phyloP scores from a whole-genome alignment of 805 yeast species.

The Candida nanaspora region DNA sequence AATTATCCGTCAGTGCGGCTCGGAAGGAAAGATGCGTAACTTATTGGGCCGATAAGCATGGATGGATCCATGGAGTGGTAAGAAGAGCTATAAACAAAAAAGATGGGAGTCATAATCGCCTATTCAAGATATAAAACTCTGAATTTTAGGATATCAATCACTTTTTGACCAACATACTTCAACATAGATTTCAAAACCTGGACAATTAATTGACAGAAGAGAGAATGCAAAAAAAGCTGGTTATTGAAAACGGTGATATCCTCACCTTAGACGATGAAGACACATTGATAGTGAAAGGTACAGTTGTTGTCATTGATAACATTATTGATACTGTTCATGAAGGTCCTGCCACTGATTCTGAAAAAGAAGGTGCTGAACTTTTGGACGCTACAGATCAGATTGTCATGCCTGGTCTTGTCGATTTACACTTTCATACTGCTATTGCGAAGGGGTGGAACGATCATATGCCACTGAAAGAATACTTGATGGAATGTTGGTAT shows the following conservation, averaged over 20 bases:
- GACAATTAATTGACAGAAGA: no score
- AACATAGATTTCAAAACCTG: no score
- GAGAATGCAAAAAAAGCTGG: neutral
- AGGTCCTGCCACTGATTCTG: neutral
- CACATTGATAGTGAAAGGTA: neutral
- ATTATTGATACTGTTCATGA: neutral
- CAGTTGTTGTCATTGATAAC: neutral
- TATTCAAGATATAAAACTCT: no score
- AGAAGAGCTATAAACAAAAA: no score
- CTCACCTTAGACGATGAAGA: neutral
- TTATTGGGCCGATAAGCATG: no score
- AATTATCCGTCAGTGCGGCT: no score
- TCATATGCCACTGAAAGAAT: slow-evolving; percentile 5
- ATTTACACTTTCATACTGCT: slow-evolving; percentile 4
- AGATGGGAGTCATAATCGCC: no score
- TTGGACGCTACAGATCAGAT: slow-evolving; percentile 2
- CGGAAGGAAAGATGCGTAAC: no score
- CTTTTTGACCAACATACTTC: no score
- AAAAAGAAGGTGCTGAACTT: slow-evolving; percentile 2
- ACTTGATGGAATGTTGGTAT: slow-evolving; percentile 5
- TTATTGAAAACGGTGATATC: neutral
- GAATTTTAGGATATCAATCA: no score
- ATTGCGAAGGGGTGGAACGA: slow-evolving; percentile 5
- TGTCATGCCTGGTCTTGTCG: slow-evolving; percentile 5
- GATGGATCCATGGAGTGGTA: no score